Base-by-base conservation (phyloP, 257 asterid species). In the Rauvolfia tetraphylla region DNA sequence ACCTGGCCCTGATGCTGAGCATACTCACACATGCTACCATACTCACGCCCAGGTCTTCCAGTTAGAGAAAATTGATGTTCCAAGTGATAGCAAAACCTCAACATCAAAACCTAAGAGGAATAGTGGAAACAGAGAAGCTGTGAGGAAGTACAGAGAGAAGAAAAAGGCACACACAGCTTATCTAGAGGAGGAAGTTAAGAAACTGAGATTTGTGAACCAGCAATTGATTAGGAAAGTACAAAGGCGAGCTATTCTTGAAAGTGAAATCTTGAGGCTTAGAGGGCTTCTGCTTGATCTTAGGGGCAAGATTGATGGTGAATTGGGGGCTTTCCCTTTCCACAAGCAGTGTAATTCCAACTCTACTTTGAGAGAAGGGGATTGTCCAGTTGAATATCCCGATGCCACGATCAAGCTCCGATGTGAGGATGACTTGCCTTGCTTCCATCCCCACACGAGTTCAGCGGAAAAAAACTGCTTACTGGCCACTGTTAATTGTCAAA, bases 11-110 rank as follows among this genome's bases (percentile, higher is more conserved):
- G 91, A 86, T 75, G 70, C 80, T 25, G n/a, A 83, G 7, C 96
- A 90, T 66, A 87, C 90, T 15, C 96, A 90, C 88, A 89, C 96
- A 10, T 90, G 96, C 61, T 85, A 87, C 81, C 96, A 89, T 76
- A 83, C 89, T 7, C 96, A 89, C 86, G 86, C 94, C 25, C 84
- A 68, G 48, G 46, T 87, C n/a, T 41, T 87, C 78, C 88, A 23
- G 2, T 18, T 87, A 7, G 80, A 70, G 7, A 54, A 70, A 51
- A 15, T 51, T 18, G 57, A 51, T 15, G 41, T 0, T 29, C 70
- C 78, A 5, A 59, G 27, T 20, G 73, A 73, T 9, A 66, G 66
- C 34, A 59, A 54, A 29, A 71, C 57, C 59, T 81, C 79, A 36
- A 75, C 42, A 23, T 75, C 80, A 56, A 83, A 77, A 36, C 80